Conservation (phyloP, 2,329 filamentous ascomycete genomes). For the Leptographium wingfieldii region DNA sequence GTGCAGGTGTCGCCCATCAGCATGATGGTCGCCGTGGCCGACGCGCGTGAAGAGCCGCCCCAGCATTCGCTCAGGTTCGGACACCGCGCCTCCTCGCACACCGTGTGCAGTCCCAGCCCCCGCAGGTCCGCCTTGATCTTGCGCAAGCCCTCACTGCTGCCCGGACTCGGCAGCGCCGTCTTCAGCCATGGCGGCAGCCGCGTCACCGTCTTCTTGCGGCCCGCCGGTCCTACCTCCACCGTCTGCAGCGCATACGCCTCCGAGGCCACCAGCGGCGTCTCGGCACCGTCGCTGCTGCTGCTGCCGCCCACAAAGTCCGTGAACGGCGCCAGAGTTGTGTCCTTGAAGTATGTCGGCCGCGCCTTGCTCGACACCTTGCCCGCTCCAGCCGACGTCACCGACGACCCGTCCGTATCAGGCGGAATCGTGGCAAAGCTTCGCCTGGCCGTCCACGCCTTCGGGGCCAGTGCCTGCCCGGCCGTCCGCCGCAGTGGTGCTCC, state of each 20-base stretch:
- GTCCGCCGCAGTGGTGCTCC: constrained; percentile 9
- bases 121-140: constrained; percentile 89
- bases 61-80: constrained; percentile 98
- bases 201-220: constrained; percentile 51
- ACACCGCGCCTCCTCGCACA: constrained; percentile 94
- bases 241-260: constrained; percentile 51
- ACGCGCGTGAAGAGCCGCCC: constrained; percentile 78
- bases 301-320: constrained; percentile 41
- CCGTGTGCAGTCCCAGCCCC: constrained; percentile 81
- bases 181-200: constrained; percentile 90
- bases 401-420: neutral
- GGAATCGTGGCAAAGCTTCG: neutral
- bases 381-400: constrained; percentile 4
- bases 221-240: constrained; percentile 50
- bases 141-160: constrained; percentile 71
- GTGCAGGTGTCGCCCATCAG: constrained; percentile 98
- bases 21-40: constrained; percentile 97
- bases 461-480: constrained; percentile 1
- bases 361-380: constrained; percentile 9
- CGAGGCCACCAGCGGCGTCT: constrained; percentile 30
- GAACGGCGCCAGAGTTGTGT: constrained; percentile 43
- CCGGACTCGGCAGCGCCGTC: constrained; percentile 66
- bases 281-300: constrained; percentile 22
- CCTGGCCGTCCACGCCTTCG: neutral
- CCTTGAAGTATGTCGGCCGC: constrained; percentile 46